phyloP scores from a whole-genome alignment of 768 basidiomycete species.

The Lentinula lateritia region DNA sequence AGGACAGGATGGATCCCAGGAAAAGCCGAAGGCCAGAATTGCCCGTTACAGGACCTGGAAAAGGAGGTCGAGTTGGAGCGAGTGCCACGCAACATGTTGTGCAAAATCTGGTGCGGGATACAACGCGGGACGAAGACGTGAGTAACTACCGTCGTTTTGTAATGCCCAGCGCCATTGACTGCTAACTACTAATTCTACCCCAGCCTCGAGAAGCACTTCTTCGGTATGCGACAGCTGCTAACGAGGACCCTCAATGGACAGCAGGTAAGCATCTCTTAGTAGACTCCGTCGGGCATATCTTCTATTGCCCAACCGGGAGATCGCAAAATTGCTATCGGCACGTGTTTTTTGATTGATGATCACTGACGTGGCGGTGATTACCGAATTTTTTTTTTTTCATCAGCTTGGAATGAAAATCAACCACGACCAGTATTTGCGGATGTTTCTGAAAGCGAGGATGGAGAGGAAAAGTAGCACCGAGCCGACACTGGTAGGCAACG shows the following conservation, averaged over 20 bases:
- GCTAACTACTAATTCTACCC: conserved; percentile 11
- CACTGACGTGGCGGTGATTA: conserved; percentile 62
- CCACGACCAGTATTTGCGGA: conserved; percentile 81
- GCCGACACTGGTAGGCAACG: background rate
- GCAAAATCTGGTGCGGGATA: conserved; percentile 89
- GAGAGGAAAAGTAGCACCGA: conserved; percentile 32
- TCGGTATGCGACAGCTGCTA: conserved; percentile 78
- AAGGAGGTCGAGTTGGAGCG: conserved; percentile 91
- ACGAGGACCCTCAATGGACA: conserved; percentile 81
- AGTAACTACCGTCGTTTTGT: conserved; percentile 34
- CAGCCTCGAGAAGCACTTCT: conserved; percentile 97
- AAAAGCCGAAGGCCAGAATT: conserved; percentile 91
- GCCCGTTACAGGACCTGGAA: conserved; percentile 89
- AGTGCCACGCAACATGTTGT: conserved; percentile 97
- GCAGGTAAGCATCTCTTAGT: conserved; percentile 49
- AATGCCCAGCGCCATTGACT: conserved; percentile 12
- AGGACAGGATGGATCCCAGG: conserved; percentile 80
- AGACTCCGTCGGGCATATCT: conserved; percentile 12
- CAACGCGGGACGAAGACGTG: conserved; percentile 91
- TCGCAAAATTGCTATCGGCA: background rate
- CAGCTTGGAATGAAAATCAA: conserved; percentile 85
- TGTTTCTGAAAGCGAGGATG: conserved; percentile 53
- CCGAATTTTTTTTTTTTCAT: conserved; percentile 30
- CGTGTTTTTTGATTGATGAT: conserved; percentile 30
- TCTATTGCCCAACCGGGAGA: no score